phyloP scores from a whole-genome alignment of 495 filamentous ascomycete species.

The Aspergillus steynii region DNA sequence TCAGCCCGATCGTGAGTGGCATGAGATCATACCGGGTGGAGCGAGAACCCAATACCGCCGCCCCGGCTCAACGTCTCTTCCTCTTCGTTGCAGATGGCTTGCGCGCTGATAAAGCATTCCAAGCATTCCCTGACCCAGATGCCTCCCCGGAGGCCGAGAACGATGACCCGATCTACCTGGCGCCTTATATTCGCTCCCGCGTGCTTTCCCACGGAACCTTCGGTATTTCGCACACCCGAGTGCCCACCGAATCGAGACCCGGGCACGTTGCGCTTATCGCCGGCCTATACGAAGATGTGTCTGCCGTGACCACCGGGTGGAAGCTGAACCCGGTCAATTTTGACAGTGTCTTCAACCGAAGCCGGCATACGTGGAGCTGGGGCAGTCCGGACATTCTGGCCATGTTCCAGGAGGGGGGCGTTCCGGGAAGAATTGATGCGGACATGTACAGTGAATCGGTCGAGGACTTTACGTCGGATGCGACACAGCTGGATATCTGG shows the following conservation, averaged over 20 bases:
- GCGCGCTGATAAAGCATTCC: constrained; percentile 97
- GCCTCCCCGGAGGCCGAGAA: constrained; percentile 47
- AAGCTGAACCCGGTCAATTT: constrained; percentile 98
- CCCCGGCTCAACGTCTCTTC: constrained; percentile 86
- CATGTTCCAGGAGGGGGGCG: constrained; percentile 95
- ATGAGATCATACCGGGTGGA: constrained; percentile 81
- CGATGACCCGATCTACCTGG: constrained; percentile 68
- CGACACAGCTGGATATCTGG: constrained; percentile 81
- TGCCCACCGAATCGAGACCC: constrained; percentile 95
- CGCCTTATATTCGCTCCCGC: constrained; percentile 90
- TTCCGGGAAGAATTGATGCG: constrained; percentile 81
- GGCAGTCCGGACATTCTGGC: constrained; percentile 95
- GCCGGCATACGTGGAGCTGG: constrained; percentile 98
- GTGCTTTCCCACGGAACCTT: constrained; percentile 93
- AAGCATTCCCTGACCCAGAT: constrained; percentile 85
- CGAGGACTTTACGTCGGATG: constrained; percentile 89
- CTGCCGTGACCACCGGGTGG: constrained; percentile 96
- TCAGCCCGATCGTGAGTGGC: constrained; percentile 94
- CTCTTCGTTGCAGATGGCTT: constrained; percentile 97
- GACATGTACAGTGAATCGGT: constrained; percentile 79
- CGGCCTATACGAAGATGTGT: constrained; percentile 97
- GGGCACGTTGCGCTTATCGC: constrained; percentile 98
- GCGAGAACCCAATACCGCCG: constrained; percentile 56
- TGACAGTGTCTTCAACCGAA: constrained; percentile 97
- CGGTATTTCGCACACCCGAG: constrained; percentile 95